Evolutionary conservation across 2,329 filamentous ascomycete genomes (phyloP).

Genomic region (Aspergillus cejpii): DNA sequence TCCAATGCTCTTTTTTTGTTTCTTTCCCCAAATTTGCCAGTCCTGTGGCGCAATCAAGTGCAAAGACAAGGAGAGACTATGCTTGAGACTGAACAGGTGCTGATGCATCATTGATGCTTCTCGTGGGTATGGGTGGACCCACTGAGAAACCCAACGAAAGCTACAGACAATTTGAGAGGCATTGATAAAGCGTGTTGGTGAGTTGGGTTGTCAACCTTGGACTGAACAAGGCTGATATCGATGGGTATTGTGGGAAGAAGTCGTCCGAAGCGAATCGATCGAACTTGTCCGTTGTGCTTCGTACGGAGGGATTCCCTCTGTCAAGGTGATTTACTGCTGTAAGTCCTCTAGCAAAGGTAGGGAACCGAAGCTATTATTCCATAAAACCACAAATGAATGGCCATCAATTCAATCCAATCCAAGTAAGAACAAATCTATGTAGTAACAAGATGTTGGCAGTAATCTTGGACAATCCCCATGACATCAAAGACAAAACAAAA

Average conservation of each 20-base stretch:
- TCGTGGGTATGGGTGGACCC: not conserved
- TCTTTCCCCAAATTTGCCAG: conserved; percentile 31
- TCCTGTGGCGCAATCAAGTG: conserved; percentile 25
- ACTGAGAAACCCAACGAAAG: not conserved
- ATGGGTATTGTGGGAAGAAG: conserved; percentile 4
- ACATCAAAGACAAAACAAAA: too few species aligned
- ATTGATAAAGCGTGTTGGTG: conserved; percentile 19
- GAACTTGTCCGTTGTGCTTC: too few species aligned
- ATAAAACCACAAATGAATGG: not conserved
- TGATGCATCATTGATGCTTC: not conserved
- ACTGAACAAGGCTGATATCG: conserved; percentile 15
- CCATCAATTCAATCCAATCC: not conserved
- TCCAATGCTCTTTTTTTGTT: conserved; percentile 15
- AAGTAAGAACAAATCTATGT: not conserved
- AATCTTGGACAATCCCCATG: too few species aligned
- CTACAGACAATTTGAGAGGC: not conserved
- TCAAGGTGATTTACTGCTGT: not conserved
- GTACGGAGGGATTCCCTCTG: not conserved
- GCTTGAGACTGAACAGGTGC: conserved; percentile 1
- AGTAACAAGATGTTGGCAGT: too few species aligned
- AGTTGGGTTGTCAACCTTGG: conserved; percentile 22
- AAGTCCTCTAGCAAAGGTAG: conserved; percentile 1
- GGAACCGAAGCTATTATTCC: not conserved
- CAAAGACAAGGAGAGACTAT: conserved; percentile 5
- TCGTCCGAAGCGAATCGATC: conserved; percentile 1